Evolutionary conservation across 2,329 filamentous ascomycete genomes (phyloP), one percentile per base, ranked within the genome.

Genomic region (Arachnopeziza araneosa): DNA sequence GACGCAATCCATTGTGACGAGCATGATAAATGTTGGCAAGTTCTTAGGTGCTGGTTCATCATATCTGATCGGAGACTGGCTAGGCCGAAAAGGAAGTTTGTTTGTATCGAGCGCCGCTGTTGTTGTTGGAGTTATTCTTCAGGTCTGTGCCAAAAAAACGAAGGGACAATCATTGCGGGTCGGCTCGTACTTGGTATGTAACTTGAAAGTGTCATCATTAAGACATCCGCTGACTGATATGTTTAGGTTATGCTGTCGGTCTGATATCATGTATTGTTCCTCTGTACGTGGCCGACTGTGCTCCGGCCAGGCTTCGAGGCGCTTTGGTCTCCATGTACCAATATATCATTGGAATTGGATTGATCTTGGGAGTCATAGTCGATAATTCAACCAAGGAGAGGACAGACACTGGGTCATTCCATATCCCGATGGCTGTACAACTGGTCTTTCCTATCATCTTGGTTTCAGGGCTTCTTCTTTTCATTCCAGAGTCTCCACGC

Each of bases 11-110:
- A 22, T 56, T 24, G 44, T 56, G 17, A 56, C 54, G 2, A 56
- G 54, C 19, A 56, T 56, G 19, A 56, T 56, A n/a, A 56, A 56
- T 24, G 36, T 24, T 30, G 36, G 54, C 2, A 36, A 56, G 24
- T 49, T 56, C 24, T 2, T 56, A 2, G 54, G 54, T 10, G 54
- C 54, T 9, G 44, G 48, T 22, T 49, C 54, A 24, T 56, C 54
- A 2, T 56, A 56, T 32, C 44, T 23, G 6, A 50, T 56, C 19
- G 54, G 54, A 6, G 44, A 22, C 23, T 50, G 26, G 44, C 32
- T 56, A 10, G 54, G 54, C 23, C 5, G 54, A 24, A 56, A 50
- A 24, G 54, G 54, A 21, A 48, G 54, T 24, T 21, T 56, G 3
- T 50, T 50, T 22, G 36, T 56, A 10, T 24, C 54, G 36, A 50